A percentile compares a stretch with the other conserved stretches of the same genome.
Conservation (phyloP, 129 eudicot species). For the Flaveria linearis region DNA sequence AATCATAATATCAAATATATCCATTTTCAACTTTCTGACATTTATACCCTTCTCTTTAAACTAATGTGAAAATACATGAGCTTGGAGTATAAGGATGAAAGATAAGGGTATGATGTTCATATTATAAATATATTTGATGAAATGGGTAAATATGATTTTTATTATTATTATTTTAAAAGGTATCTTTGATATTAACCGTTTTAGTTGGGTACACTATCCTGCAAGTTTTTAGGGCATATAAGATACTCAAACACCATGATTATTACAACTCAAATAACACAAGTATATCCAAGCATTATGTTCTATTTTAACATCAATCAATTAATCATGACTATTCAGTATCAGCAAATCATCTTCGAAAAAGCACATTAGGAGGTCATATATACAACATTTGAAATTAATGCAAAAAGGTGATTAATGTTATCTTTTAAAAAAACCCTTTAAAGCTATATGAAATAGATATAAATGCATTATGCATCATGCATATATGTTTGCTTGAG, state of each 20-base stretch:
- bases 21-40: too few relatives aligned
- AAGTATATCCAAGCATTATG: background rate
- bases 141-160: too few relatives aligned
- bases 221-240: too few relatives aligned
- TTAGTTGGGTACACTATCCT: too few relatives aligned
- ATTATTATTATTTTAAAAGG: too few relatives aligned
- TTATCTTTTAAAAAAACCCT: background rate
- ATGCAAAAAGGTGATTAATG: background rate
- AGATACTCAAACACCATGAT: background rate
- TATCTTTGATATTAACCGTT: too few relatives aligned
- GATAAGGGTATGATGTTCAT: too few relatives aligned
- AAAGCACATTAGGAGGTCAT: background rate
- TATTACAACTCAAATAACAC: background rate
- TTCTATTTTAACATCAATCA: background rate
- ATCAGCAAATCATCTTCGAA: background rate
- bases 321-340: background rate
- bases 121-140: too few relatives aligned
- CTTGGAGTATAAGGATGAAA: too few relatives aligned
- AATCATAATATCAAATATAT: too few relatives aligned
- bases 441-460: background rate
- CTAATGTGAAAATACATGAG: too few relatives aligned
- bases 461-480: background rate
- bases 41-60: too few relatives aligned
- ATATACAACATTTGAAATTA: background rate
- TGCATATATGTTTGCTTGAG: background rate